Evolutionary conservation across 2,329 filamentous ascomycete genomes (phyloP), one percentile per base, ranked within the genome.

Genomic region (Paecilomyces sp.): DNA sequence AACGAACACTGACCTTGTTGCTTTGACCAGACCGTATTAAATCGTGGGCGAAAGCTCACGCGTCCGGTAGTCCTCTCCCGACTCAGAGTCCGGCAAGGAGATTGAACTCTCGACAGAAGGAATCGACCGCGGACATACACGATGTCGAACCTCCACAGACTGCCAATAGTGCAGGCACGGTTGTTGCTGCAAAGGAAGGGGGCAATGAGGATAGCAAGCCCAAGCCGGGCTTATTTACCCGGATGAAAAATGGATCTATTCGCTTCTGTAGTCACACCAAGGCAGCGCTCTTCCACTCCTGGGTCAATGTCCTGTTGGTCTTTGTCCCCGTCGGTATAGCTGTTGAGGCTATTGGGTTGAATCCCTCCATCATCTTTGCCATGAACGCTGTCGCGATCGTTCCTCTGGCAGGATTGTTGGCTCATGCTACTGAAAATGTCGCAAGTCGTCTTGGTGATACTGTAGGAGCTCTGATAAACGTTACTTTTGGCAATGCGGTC

Each of bases 401-500:
- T 61, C 89, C 89, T 28, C 79, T 92, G 62, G 89, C 89, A 56
- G 88, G 86, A 59, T 75, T 92, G 57, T 79, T 92, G 65, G 86
- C 85, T 66, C 86, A 86, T 74, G 88, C 89, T 36, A 92, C 89
- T 15, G 89, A 92, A 75, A 88, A 85, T 60, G 88, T 91, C 60
- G 88, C 89, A 55, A 82, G 82, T 64, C 85, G 85, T 66, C 82
- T 92, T 75, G 89, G 88, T 57, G 88, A 91, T 70, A 87, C 87
- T 3, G 77, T 90, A 54, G 88, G 88, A 58, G 88, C 88, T 34
- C 74, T 91, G 67, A 82, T 91, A 70, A 91, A 91, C 68, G 86
- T 91, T 61, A 90, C 88, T 8, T 90, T 91, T 77, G 88, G 89
- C 65, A 91, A 92, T 72, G 87, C 88, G 24, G 89, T 91, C 25